phyloP scores from a whole-genome alignment of 192 early-diverging fungal genomes.

The Piromyces finnis region DNA sequence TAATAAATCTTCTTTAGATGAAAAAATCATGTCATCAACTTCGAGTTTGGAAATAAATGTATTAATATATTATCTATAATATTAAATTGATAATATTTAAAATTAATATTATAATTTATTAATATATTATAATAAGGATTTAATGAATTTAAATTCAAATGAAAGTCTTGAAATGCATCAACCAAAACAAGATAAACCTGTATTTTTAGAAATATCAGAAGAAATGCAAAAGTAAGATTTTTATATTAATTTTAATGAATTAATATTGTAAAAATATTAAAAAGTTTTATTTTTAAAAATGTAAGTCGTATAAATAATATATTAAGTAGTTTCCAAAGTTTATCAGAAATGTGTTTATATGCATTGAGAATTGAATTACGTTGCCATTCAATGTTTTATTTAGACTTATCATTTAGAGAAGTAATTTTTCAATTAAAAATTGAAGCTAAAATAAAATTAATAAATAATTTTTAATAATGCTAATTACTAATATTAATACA shows the following conservation, averaged over 20 bases:
- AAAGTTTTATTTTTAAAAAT: background rate
- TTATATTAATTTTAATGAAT: no score
- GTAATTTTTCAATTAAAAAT: constrained; percentile 11
- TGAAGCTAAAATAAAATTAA: background rate
- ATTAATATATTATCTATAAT: background rate
- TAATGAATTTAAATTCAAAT: background rate
- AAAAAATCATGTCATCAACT: background rate
- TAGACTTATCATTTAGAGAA: constrained; percentile 80
- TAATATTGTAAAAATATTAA: no score
- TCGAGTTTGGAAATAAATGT: background rate
- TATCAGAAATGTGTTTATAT: constrained; percentile 65
- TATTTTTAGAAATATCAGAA: background rate
- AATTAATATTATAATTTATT: no score
- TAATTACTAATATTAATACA: no score
- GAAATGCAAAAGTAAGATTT: background rate
- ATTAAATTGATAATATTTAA: no score
- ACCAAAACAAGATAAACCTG: background rate
- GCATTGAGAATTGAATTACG: constrained; percentile 67
- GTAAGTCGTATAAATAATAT: constrained; percentile 20
- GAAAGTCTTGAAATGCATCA: background rate
- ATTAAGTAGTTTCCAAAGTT: constrained; percentile 40
- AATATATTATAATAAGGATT: no score
- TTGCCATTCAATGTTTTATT: constrained; percentile 66
- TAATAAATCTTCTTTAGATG: background rate
- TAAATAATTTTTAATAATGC: background rate